Conservation (phyloP, 1,284 basidiomycete species). For the Lentinula novae-zelandiae region DNA sequence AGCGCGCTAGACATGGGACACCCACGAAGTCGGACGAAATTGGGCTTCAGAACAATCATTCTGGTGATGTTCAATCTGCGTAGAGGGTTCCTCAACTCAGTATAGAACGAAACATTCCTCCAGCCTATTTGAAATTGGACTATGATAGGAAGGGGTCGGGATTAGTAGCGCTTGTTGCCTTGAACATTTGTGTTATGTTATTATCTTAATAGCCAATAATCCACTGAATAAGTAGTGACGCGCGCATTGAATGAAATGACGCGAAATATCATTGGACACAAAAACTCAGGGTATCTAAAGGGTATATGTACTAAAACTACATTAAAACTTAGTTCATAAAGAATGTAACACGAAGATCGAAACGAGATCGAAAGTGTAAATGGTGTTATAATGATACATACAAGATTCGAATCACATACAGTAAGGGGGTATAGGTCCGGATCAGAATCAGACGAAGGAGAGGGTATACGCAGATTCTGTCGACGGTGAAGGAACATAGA, state of each 20-base stretch:
- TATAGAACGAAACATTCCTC: not conserved
- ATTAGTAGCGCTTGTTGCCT: no score
- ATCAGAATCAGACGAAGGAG: constrained; percentile 2
- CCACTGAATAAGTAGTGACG: not conserved
- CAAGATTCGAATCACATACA: constrained; percentile 1
- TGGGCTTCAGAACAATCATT: not conserved
- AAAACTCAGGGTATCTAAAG: constrained; percentile 1
- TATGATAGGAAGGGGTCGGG: not conserved
- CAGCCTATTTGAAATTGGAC: not conserved
- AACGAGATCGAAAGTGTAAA: not conserved
- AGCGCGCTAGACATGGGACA: not conserved
- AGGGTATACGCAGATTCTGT: constrained; percentile 9
- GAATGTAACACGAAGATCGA: not conserved
- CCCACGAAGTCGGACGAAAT: constrained; percentile 2
- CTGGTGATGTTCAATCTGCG: not conserved
- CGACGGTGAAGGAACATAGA: not conserved
- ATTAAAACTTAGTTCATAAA: not conserved
- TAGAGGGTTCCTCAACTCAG: not conserved
- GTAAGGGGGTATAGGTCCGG: not conserved
- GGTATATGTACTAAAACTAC: not conserved
- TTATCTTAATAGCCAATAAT: not conserved
- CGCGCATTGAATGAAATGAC: not conserved
- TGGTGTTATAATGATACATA: not conserved
- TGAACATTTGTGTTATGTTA: not conserved
- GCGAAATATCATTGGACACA: not conserved